Percentiles rank a stretch among this genome's conserved stretches.
phyloP scores from a whole-genome alignment of 345 rosid genomes.

The Salix viminalis region DNA sequence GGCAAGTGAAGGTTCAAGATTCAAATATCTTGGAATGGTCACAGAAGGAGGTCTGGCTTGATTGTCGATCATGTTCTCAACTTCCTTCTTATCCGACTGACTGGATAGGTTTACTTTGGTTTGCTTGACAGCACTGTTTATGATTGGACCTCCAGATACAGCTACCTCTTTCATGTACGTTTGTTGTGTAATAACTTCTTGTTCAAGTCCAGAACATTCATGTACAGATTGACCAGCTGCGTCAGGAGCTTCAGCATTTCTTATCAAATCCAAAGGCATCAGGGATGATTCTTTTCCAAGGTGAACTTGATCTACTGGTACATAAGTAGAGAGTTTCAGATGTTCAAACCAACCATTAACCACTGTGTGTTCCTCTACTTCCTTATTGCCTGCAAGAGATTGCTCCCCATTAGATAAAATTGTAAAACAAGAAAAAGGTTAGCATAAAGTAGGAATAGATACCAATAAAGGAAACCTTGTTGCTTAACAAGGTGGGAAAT shows the following conservation, averaged over 20 bases:
- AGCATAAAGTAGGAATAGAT: not conserved
- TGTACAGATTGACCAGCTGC: slow-evolving; percentile 22
- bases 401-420: not conserved
- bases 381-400: slow-evolving; percentile 37
- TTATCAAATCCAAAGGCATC: slow-evolving; percentile 28
- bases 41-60: slow-evolving; percentile 33
- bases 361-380: slow-evolving; percentile 22
- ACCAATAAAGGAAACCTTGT: not conserved
- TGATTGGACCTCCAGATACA: slow-evolving; percentile 28
- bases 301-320: slow-evolving; percentile 31
- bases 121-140: slow-evolving; percentile 29
- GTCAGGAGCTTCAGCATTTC: slow-evolving; percentile 22
- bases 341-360: slow-evolving; percentile 14
- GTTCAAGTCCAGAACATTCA: slow-evolving; percentile 28
- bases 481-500: not conserved
- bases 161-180: slow-evolving; percentile 36
- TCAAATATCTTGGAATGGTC: slow-evolving; percentile 55
- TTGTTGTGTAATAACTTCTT: slow-evolving; percentile 24
- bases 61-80: slow-evolving; percentile 37
- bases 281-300: slow-evolving; percentile 31
- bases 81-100: slow-evolving; percentile 35
- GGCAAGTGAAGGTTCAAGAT: slow-evolving; percentile 90
- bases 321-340: slow-evolving; percentile 12
- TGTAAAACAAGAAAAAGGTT: not conserved
- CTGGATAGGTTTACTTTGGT: slow-evolving; percentile 27